phyloP scores from a whole-genome alignment of 2,329 filamentous ascomycete genomes.

The Ceratocystis huliohia region DNA sequence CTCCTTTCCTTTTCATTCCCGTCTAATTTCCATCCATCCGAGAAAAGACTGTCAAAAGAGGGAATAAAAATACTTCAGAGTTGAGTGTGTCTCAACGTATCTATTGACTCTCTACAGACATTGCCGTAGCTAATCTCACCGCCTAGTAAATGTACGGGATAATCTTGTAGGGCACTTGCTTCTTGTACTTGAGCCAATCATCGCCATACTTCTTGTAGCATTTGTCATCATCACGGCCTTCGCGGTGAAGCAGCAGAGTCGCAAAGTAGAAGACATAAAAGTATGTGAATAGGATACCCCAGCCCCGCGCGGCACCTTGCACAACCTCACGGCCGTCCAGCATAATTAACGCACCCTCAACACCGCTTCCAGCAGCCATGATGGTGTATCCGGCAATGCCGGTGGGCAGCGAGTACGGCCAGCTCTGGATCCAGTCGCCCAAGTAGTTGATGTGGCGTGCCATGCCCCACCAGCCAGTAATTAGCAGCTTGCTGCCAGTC shows the following conservation, averaged over 20 bases:
- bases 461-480: slow-evolving; percentile 84
- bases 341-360: slow-evolving; percentile 43
- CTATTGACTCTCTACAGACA: background rate
- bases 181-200: slow-evolving; percentile 83
- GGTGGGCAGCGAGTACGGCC: slow-evolving; percentile 80
- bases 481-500: slow-evolving; percentile 66
- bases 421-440: slow-evolving; percentile 88
- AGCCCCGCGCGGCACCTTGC: slow-evolving; percentile 61
- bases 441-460: slow-evolving; percentile 93
- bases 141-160: slow-evolving; percentile 69
- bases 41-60: background rate
- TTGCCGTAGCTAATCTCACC: background rate
- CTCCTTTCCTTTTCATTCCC: background rate
- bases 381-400: slow-evolving; percentile 72
- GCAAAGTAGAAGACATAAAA: slow-evolving; percentile 93
- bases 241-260: slow-evolving; percentile 71
- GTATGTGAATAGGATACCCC: slow-evolving; percentile 81
- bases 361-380: slow-evolving; percentile 38
- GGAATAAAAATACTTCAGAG: background rate
- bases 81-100: background rate
- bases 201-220: slow-evolving; percentile 82
- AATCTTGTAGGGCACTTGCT: slow-evolving; percentile 68
- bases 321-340: slow-evolving; percentile 51
- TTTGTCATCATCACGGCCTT: slow-evolving; percentile 79
- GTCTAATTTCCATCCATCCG: background rate